Base-by-base conservation (phyloP, 2,329 filamentous ascomycete genomes). In the Ophiostoma ips region DNA sequence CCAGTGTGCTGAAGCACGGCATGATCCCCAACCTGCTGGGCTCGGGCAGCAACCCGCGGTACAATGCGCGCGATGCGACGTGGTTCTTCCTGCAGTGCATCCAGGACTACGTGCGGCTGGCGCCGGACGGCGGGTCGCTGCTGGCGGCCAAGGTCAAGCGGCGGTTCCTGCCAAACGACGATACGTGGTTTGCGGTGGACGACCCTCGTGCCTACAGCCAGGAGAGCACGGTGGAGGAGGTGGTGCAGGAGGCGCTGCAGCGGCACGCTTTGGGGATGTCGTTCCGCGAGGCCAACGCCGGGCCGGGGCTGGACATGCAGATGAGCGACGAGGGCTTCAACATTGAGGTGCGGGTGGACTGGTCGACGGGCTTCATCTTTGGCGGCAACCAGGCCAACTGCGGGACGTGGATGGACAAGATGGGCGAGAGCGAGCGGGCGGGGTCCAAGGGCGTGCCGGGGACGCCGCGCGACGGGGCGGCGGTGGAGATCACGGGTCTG, bases 401-500 rank as follows among this genome's bases (percentile, higher is more conserved):
- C 59, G 92, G 92, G 48, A 98, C 92, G 1, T 98, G 92, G 92
- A 95, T 95, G 88, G 92, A 98, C 72, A 98, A 98, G 75, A 98
- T 98, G 92, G 92, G 92, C n/a, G 92, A 98, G 65, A 95, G 88
- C 55, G 80, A 85, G 56, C 85, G 82, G 54, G 92, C 94, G 15
- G 83, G 84, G 52, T 95, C 82, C 61, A 96, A 95, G 69, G 94
- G 92, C 46, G 72, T 95, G 18, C 94, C 92, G 1, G 92, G 89
- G 9, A 98, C 92, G n/a, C 92, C 92, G 44, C 84, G 94, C 59
- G 94, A 98, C 63, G 92, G 92, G 30, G 88, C 92, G 38, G 88
- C 92, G 18, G 77, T 98, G 50, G 92, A 98, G 64, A 96, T 98
- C 62, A 95, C 83, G 1, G 94, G 92, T 45, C 76, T 98, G 50